phyloP scores from a whole-genome alignment of 2,329 filamentous ascomycete genomes.

The Aspergillus sclerotialis region DNA sequence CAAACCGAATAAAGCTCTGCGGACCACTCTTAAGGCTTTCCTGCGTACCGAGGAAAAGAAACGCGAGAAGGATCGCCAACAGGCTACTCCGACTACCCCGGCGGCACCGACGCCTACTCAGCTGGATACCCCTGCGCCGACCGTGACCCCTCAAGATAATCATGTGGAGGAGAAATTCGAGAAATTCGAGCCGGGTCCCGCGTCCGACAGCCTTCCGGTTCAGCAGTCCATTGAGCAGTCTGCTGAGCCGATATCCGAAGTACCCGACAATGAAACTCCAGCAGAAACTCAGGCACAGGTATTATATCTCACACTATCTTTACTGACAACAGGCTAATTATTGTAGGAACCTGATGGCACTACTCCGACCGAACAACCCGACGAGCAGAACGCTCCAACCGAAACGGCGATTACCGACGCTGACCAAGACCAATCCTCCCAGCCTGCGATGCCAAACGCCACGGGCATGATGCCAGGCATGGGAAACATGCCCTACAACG shows the following conservation, averaged over 20 bases:
- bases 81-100: slow-evolving; percentile 25
- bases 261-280: slow-evolving; percentile 4
- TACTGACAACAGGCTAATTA: too few species aligned
- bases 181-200: slow-evolving; percentile 4
- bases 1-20: slow-evolving; percentile 81
- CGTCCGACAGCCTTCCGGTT: slow-evolving; percentile 7
- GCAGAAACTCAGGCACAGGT: slow-evolving; percentile 12
- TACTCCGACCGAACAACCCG: slow-evolving; percentile 5
- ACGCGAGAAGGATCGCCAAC: slow-evolving; percentile 55
- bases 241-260: slow-evolving; percentile 5
- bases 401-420: slow-evolving; percentile 13
- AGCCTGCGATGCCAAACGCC: slow-evolving; percentile 30
- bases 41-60: slow-evolving; percentile 89
- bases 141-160: slow-evolving; percentile 5
- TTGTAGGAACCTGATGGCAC: slow-evolving; percentile 5
- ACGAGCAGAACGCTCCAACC: slow-evolving; percentile 6
- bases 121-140: slow-evolving; percentile 10
- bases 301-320: too few species aligned
- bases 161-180: slow-evolving; percentile 4
- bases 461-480: slow-evolving; percentile 46
- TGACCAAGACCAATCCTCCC: too few species aligned
- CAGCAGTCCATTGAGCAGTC: slow-evolving; percentile 7
- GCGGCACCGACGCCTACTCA: slow-evolving; percentile 13
- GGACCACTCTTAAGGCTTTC: slow-evolving; percentile 87
- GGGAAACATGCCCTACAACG: slow-evolving; percentile 54